Conservation (phyloP, 495 filamentous ascomycete species). For the Thozetella sp. region DNA sequence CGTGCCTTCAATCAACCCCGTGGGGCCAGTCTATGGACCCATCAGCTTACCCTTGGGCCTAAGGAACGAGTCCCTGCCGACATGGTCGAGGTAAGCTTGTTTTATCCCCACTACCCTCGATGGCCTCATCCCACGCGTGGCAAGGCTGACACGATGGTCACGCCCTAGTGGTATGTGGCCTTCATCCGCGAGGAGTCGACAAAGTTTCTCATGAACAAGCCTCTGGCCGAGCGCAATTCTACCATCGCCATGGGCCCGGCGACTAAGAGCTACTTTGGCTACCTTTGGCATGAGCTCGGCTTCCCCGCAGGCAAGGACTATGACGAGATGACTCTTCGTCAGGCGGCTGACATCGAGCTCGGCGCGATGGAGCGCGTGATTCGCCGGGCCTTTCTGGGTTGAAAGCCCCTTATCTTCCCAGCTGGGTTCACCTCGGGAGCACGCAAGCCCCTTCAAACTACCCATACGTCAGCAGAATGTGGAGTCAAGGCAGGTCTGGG, state of each 20-base stretch:
- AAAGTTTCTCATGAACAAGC: slow-evolving; percentile 13
- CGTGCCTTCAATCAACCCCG: slow-evolving; percentile 34
- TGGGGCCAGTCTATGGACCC: slow-evolving; percentile 37
- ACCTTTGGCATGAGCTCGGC: slow-evolving; percentile 38
- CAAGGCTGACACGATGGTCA: slow-evolving; percentile 20
- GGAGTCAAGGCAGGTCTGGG: no score
- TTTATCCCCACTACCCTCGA: background rate
- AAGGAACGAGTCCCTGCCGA: slow-evolving; percentile 41
- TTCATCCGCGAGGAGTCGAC: slow-evolving; percentile 50
- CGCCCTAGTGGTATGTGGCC: slow-evolving; percentile 50
- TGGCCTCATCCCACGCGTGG: background rate
- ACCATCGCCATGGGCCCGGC: slow-evolving; percentile 28
- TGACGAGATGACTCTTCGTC: slow-evolving; percentile 31
- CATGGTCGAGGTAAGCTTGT: slow-evolving; percentile 42
- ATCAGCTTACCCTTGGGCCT: slow-evolving; percentile 37
- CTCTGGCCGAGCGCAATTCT: slow-evolving; percentile 22
- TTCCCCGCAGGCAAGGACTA: slow-evolving; percentile 25
- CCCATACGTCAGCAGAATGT: no score
- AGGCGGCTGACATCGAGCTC: slow-evolving; percentile 36
- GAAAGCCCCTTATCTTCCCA: background rate
- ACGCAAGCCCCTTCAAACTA: no score
- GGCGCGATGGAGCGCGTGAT: slow-evolving; percentile 37
- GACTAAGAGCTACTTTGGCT: slow-evolving; percentile 39
- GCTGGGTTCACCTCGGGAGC: no score
- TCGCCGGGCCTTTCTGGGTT: slow-evolving; percentile 20